These are phyloP conservation scores for Floccularia luteovirens DNA, from an alignment of 768 basidiomycete species.

Conservation along the genomic window DNA sequence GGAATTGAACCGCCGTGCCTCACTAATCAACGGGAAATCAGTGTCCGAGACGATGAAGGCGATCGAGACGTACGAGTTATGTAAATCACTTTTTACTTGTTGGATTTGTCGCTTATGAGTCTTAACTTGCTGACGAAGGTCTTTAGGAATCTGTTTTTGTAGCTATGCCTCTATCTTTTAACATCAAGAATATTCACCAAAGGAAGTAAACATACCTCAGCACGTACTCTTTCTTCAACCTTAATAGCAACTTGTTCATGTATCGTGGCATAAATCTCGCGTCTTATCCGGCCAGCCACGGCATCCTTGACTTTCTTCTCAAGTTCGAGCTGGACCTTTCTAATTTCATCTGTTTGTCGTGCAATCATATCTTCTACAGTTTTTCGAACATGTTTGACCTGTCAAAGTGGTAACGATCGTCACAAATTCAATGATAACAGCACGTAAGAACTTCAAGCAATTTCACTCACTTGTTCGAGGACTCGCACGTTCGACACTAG, in stretches of 20 bases:
- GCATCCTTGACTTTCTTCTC: constrained; percentile 31
- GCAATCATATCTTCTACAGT: constrained; percentile 30
- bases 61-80: constrained; percentile 35
- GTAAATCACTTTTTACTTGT: constrained; percentile 33
- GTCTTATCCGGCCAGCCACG: constrained; percentile 30
- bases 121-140: constrained; percentile 29
- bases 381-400: constrained; percentile 32
- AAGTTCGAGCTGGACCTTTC: constrained; percentile 23
- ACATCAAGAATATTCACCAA: constrained; percentile 1
- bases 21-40: constrained; percentile 18
- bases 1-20: constrained; percentile 37
- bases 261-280: constrained; percentile 24
- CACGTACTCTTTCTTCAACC: constrained; percentile 32
- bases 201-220: constrained; percentile 26
- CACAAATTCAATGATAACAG: too few species aligned
- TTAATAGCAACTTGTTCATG: constrained; percentile 23
- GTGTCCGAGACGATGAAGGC: neutral
- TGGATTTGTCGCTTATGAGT: constrained; percentile 33
- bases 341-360: constrained; percentile 29
- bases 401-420: constrained; percentile 6
- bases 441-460: too few species aligned
- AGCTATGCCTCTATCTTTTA: constrained; percentile 22
- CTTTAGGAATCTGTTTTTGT: constrained; percentile 29
- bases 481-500: constrained; percentile 38
- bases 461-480: constrained; percentile 31